Base-by-base conservation (phyloP, 2,329 filamentous ascomycete genomes). In the Neocucurbitaria cava region DNA sequence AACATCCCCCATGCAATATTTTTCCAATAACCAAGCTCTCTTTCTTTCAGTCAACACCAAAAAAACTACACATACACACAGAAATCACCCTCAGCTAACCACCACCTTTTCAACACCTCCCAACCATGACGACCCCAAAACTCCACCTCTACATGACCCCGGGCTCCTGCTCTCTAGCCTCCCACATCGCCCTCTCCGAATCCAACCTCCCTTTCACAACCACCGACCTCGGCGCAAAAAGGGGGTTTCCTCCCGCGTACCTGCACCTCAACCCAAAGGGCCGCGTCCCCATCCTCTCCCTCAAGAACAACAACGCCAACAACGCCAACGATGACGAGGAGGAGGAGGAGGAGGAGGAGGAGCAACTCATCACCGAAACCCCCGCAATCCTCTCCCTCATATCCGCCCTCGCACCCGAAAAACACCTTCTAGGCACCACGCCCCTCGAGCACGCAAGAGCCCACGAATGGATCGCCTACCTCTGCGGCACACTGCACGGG, bases 301-400 rank as follows among this genome's bases (percentile, higher is more conserved):
- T 66, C 5, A 64, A 66, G 42, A 48, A 53, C 43, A 53, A 60
- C 3, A n/a, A n/a, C n/a, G n/a, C n/a, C n/a, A n/a, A n/a, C n/a
- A n/a, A n/a, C n/a, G n/a, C n/a, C n/a, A n/a, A n/a, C n/a, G n/a
- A n/a, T n/a, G n/a, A n/a, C n/a, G n/a, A n/a, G n/a, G n/a, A n/a
- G n/a, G n/a, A n/a, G n/a, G n/a, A n/a, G n/a, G n/a, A n/a, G n/a
- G n/a, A n/a, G n/a, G n/a, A n/a, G n/a, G n/a, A n/a, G n/a, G n/a
- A n/a, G n/a, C n/a, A n/a, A n/a, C 49, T 58, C 43, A 62, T 69
- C 48, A 69, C 64, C 33, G 65, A 69, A 38, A 52, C 44, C n/a
- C 54, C 57, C 3, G 64, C 64, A 9, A 65, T 67, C 36, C 36
- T 62, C 26, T 55, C 56, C 13, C 26, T 31, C 3, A 67, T 67